Percentiles rank a stretch among this genome's conserved stretches.
Conservation (phyloP, 2,329 filamentous ascomycete species). For the Phaeosphaeria sp. region DNA sequence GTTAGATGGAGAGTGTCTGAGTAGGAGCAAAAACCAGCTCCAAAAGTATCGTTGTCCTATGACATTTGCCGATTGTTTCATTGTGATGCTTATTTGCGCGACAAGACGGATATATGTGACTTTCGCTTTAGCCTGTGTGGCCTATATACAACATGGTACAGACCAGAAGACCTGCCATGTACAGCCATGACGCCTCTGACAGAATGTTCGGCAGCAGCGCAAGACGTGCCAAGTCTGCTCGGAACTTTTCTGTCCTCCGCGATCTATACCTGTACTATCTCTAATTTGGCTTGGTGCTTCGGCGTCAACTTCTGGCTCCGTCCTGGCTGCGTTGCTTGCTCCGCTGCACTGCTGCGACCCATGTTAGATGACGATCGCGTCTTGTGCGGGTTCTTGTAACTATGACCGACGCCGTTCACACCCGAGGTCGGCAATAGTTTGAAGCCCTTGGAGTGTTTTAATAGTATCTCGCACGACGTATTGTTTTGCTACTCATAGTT, state of each 20-base stretch:
- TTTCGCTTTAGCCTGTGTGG: background rate
- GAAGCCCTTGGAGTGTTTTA: conserved; percentile 1
- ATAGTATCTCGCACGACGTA: background rate
- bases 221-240: too few species aligned
- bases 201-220: background rate
- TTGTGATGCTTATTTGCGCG: background rate
- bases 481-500: background rate
- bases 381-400: background rate
- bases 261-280: too few species aligned
- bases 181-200: background rate
- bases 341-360: background rate
- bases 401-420: conserved; percentile 1
- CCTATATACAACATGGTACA: background rate
- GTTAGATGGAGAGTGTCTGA: background rate
- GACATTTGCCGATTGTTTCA: background rate
- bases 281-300: background rate
- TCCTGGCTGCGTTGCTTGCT: background rate
- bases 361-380: conserved; percentile 1
- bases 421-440: conserved; percentile 5
- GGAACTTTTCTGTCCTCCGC: too few species aligned
- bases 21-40: background rate
- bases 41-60: background rate
- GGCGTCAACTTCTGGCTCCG: background rate
- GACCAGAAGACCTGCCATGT: too few species aligned
- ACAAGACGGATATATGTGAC: background rate